Base-by-base conservation (phyloP, 2,329 filamentous ascomycete species). In the Aureobasidium melanogenum region DNA sequence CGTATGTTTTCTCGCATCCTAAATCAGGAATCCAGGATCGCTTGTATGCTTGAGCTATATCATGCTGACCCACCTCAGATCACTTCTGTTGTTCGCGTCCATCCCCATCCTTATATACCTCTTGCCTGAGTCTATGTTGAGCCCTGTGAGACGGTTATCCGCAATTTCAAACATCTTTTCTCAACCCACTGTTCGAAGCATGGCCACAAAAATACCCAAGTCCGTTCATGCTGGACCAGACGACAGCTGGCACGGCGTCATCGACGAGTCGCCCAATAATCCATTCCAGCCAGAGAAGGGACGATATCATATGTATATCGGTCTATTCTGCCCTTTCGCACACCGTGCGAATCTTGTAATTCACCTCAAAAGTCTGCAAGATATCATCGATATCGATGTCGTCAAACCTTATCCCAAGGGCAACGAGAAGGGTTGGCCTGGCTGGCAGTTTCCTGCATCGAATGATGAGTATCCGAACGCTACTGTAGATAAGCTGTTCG, bases 391-490 rank as follows among this genome's bases (percentile, higher is more conserved):
- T 6, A 67, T 85, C 22, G 84, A 81, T 1, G 75, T 87, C 4
- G 84, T 88, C 1, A 82, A 82, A 65, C 81, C 85, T 0, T 88
- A 88, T 64, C 86, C 86, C 0, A 88, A 88, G 68, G 84, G 84
- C 55, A 79, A 85, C 65, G 77, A 80, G 19, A 79, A 80, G 8
- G 84, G 85, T 36, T 87, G 83, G 82, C 82, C 82, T 0, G 84
- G 83, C 15, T 86, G 83, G 83, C 75, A 77, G 32, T 88, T 88
- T 66, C 80, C 83, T 0, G 71, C 72, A 2, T 74, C 75, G 0
- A 69, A 80, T 60, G 73, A 79, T 50, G 76, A 81, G 64, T 87
- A 87, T 67, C 80, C 79, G 19, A 80, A 77, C 17, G 80, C 85
- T 6, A 87, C 84, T 0, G 76, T 80, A 3, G 85, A 88, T 67